phyloP scores from a whole-genome alignment of 73 alveolate genomes.

The Tetrahymena elliotti region DNA sequence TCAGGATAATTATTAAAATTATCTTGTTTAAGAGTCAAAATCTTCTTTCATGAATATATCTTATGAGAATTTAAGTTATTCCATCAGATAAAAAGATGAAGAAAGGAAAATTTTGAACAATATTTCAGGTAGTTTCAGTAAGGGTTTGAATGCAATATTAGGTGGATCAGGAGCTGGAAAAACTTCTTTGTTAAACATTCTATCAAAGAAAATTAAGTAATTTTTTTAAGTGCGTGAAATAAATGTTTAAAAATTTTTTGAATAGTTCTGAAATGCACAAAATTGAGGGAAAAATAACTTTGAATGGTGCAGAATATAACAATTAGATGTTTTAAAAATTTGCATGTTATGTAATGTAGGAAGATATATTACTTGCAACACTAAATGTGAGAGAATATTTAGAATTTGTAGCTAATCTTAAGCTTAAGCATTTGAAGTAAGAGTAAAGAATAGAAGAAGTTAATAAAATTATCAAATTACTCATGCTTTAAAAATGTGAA shows the following conservation, averaged over 20 bases:
- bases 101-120: not conserved
- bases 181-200: not conserved
- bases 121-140: not conserved
- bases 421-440: not conserved
- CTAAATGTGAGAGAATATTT: conserved; percentile 75
- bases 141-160: not conserved
- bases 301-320: conserved; percentile 61
- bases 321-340: conserved; percentile 44
- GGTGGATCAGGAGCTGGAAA: not conserved
- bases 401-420: conserved; percentile 74
- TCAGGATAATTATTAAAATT: too few relatives aligned
- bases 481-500: not conserved
- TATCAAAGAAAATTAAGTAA: not conserved
- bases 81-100: not conserved
- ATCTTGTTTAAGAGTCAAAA: too few relatives aligned
- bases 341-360: conserved; percentile 74
- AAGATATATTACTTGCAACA: conserved; percentile 70
- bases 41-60: not conserved
- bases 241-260: not conserved
- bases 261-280: not conserved
- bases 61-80: not conserved
- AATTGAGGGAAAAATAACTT: conserved; percentile 59
- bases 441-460: not conserved
- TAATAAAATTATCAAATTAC: not conserved
- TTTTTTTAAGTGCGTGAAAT: not conserved